Percentiles rank a stretch among this genome's conserved stretches.
phyloP scores from a whole-genome alignment of 305 asterid species.

The Fraxinus xanthoxyloides region DNA sequence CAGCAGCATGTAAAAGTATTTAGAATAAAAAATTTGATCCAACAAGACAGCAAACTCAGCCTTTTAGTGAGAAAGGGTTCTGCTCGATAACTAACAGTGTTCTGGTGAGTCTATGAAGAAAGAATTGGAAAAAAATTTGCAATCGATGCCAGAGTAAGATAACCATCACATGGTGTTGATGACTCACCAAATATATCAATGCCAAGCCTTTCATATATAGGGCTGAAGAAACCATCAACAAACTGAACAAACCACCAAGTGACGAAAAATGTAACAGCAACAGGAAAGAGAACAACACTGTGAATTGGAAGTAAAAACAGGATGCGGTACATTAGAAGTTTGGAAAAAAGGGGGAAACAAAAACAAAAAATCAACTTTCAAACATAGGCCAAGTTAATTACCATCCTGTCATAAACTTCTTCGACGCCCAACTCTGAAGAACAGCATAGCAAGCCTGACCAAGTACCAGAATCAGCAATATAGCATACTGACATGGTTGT shows the following conservation, averaged over 20 bases:
- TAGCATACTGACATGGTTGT: constrained; percentile 7
- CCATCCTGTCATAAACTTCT: constrained; percentile 99
- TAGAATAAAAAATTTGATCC: neutral
- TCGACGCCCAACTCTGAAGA: constrained; percentile 96
- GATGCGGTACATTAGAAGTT: constrained; percentile 8
- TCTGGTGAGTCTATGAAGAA: constrained; percentile 7
- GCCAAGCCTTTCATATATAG: constrained; percentile 88
- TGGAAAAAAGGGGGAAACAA: neutral
- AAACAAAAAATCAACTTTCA: neutral
- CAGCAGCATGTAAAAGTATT: neutral
- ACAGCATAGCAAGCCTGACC: constrained; percentile 95
- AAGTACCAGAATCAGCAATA: constrained; percentile 26
- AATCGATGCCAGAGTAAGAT: neutral
- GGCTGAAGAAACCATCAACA: constrained; percentile 98
- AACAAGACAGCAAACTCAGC: neutral
- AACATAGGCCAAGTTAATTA: constrained; percentile 26
- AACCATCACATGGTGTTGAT: constrained; percentile 13
- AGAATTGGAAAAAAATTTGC: neutral
- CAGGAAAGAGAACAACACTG: constrained; percentile 95
- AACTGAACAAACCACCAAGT: constrained; percentile 98
- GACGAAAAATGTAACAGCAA: constrained; percentile 89
- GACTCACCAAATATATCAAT: constrained; percentile 81
- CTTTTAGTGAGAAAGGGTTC: neutral
- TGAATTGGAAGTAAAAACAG: constrained; percentile 27
- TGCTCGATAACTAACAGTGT: neutral